These are phyloP conservation scores for Ilex asprella DNA, from an alignment of 257 asterid species.

Conservation along the genomic window DNA sequence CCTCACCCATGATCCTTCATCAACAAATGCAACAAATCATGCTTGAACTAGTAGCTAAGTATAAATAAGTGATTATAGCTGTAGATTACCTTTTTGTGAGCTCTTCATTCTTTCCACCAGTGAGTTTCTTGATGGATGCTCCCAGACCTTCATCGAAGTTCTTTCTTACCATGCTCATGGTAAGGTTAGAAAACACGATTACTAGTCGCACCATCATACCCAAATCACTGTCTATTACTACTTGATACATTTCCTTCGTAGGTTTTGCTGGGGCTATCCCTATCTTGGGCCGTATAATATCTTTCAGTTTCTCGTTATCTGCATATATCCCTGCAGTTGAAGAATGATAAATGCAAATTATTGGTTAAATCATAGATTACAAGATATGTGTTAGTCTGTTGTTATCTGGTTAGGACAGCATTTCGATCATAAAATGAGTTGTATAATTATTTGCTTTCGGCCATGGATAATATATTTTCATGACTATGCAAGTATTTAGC, in stretches of 20 bases:
- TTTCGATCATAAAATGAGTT: neutral
- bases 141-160: slow-evolving; percentile 65
- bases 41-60: neutral
- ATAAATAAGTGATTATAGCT: too few relatives aligned
- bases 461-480: too few relatives aligned
- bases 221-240: slow-evolving; percentile 53
- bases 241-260: slow-evolving; percentile 58
- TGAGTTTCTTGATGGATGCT: slow-evolving; percentile 69
- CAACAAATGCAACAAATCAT: neutral
- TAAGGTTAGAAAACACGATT: slow-evolving; percentile 55
- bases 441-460: neutral
- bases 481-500: too few relatives aligned
- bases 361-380: too few relatives aligned
- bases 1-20: slow-evolving; percentile 68
- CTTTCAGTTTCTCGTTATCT: slow-evolving; percentile 50
- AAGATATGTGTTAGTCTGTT: too few relatives aligned
- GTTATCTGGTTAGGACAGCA: too few relatives aligned
- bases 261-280: slow-evolving; percentile 60
- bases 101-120: slow-evolving; percentile 59
- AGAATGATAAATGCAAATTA: neutral
- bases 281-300: slow-evolving; percentile 32
- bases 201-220: slow-evolving; percentile 56
- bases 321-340: slow-evolving; percentile 56
- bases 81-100: slow-evolving; percentile 49
- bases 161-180: slow-evolving; percentile 69